A percentile compares a stretch with the other conserved stretches of the same genome.
These are phyloP conservation scores for Penicillium sp. DNA, from an alignment of 2,329 filamentous ascomycete genomes.

Conservation along the genomic window DNA sequence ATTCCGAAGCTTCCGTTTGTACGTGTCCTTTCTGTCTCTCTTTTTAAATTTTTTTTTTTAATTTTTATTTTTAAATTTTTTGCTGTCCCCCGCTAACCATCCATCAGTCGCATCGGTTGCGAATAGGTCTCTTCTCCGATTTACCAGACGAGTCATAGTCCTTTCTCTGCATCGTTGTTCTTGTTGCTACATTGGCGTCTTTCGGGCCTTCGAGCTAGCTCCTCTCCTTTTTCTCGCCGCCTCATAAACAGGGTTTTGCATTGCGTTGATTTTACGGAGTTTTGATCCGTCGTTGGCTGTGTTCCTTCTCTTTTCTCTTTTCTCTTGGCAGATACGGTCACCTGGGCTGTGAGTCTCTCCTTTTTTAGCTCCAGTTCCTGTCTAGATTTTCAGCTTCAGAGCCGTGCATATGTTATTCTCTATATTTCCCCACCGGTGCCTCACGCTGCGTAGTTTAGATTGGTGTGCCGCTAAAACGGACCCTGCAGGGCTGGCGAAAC, in stretches of 20 bases:
- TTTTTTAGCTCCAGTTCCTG: conserved; percentile 16
- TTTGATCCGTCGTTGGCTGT: conserved; percentile 22
- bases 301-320: conserved; percentile 8
- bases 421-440: conserved; percentile 3
- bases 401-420: conserved; percentile 23
- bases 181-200: conserved; percentile 27
- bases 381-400: conserved; percentile 25
- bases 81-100: conserved; percentile 30
- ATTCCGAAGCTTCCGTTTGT: conserved; percentile 96
- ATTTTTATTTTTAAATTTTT: not conserved
- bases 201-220: conserved; percentile 18
- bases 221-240: conserved; percentile 15
- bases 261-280: conserved; percentile 26
- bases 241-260: conserved; percentile 25
- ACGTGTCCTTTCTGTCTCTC: conserved; percentile 48
- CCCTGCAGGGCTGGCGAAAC: conserved; percentile 2
- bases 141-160: conserved; percentile 63
- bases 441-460: conserved; percentile 1
- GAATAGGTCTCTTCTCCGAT: conserved; percentile 74
- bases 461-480: not conserved
- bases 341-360: conserved; percentile 11
- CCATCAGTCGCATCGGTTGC: conserved; percentile 73
- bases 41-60: not conserved
- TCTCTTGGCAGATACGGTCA: conserved; percentile 27
- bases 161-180: conserved; percentile 18